phyloP scores from a whole-genome alignment of 169 alveolate genomes.

The Hepatocystis sp. region DNA sequence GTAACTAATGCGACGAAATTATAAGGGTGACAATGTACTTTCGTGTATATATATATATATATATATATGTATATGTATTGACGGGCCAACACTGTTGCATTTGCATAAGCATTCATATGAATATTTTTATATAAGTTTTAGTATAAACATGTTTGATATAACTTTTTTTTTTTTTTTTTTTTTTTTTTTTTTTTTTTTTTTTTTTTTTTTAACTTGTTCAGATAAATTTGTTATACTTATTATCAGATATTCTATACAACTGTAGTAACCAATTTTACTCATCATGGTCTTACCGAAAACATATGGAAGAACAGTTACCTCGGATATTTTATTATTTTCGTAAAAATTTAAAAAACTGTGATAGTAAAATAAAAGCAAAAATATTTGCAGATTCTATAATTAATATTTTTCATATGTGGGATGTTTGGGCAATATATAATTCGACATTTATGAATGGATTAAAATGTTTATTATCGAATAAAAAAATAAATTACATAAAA shows the following conservation, averaged over 20 bases:
- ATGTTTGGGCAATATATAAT: conserved; percentile 40
- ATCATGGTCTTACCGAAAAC: conserved; percentile 82
- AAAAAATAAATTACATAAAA: conserved; percentile 49
- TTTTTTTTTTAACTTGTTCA: conserved; percentile 3
- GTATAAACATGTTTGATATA: too few species aligned
- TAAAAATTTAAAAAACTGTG: conserved; percentile 48
- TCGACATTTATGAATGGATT: conserved; percentile 47
- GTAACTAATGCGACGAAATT: too few species aligned
- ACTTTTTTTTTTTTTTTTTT: too few species aligned
- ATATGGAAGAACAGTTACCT: conserved; percentile 80
- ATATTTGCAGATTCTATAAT: conserved; percentile 41
- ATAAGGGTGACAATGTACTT: too few species aligned
- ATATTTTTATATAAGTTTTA: too few species aligned
- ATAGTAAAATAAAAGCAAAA: conserved; percentile 58
- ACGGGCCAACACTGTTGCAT: too few species aligned
- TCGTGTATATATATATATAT: too few species aligned
- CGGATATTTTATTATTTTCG: conserved; percentile 77
- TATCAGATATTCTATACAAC: conserved; percentile 82
- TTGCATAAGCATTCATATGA: too few species aligned
- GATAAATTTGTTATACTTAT: conserved; percentile 81
- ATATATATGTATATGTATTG: too few species aligned
- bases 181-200: not conserved
- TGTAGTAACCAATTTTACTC: conserved; percentile 78
- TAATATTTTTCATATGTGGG: conserved; percentile 54
- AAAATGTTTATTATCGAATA: conserved; percentile 39